Evolutionary conservation across 768 basidiomycete species (phyloP), one percentile per base, ranked within the genome.

Genomic region (Suillus subluteus): DNA sequence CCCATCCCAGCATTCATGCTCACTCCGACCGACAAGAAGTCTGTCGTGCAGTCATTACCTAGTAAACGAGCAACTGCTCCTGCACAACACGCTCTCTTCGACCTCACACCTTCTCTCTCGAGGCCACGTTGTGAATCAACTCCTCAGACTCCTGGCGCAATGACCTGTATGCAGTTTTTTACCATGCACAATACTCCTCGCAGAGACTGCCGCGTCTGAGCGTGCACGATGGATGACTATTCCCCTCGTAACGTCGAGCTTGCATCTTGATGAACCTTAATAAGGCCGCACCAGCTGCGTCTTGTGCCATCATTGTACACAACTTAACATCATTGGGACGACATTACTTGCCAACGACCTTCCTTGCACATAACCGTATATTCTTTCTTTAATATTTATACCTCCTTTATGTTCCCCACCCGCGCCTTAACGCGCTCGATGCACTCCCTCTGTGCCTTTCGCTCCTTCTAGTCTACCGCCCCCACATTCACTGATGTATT

Each of bases 81-180:
- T 72, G 18, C 70, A 71, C 35, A 67, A 70, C 62, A 69, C 74
- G 41, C 77, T 58, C 67, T 76, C 30, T 67, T 78, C 32, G 66
- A 71, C 64, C 71, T 76, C 43, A 63, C 48, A 23, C 32, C 61
- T 5, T 52, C 62, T 26, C 37, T 65, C 15, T 55, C 65, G 23
- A 43, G 63, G 50, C 21, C 62, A 35, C 62, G 64, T n/a, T 73
- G 65, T 46, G 65, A 69, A 35, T 52, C 73, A 21, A 58, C 70
- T 18, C 66, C 71, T 58, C 72, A 66, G 56, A 26, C 70, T 55
- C 72, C 68, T 61, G 68, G 64, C 76, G 73, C 81, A 64, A 81
- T 88, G 73, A 83, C 84, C 0, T 86, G 84, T 72, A 77, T 86
- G 67, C 80, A 78, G 58, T 84, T 86, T 71, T 81, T 88, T 68